A percentile compares a stretch with the other conserved stretches of the same genome.
Evolutionary conservation across 495 filamentous ascomycete species (phyloP).

Genomic region (Neurospora africana): DNA sequence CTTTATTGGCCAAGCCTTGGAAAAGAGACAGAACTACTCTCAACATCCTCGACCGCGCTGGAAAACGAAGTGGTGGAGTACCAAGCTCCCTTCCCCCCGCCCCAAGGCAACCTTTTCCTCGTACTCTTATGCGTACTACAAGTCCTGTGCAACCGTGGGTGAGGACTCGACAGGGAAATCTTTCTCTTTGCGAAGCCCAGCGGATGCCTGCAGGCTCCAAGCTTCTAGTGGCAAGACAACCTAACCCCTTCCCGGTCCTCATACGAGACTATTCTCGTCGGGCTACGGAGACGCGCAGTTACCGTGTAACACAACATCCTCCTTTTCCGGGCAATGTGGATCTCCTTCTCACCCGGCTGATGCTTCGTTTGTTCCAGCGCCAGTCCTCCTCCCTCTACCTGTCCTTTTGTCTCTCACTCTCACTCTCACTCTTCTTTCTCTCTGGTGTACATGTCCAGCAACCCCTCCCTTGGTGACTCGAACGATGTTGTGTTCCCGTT

Average conservation of each 20-base stretch:
- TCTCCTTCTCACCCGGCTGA: constrained; percentile 1
- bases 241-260: constrained; percentile 8
- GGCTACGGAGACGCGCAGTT: constrained; percentile 20
- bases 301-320: constrained; percentile 12
- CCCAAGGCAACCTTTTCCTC: neutral
- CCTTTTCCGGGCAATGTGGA: neutral
- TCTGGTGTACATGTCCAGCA: neutral
- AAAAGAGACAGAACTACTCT: neutral
- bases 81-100: neutral
- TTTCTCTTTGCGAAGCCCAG: constrained; percentile 4
- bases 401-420: neutral
- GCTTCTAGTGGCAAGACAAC: constrained; percentile 12
- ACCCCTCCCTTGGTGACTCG: neutral
- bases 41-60: neutral
- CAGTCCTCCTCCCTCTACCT: neutral
- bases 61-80: neutral
- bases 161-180: constrained; percentile 5
- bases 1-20: neutral
- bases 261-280: constrained; percentile 29
- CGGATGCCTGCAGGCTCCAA: constrained; percentile 13
- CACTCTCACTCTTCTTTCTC: neutral
- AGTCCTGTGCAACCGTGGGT: neutral
- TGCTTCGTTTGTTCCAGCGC: neutral
- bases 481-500: constrained; percentile 15
- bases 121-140: neutral